A percentile compares a stretch with the other conserved stretches of the same genome.
phyloP scores from a whole-genome alignment of 257 asterid genomes.

The Rehmannia glutinosa region DNA sequence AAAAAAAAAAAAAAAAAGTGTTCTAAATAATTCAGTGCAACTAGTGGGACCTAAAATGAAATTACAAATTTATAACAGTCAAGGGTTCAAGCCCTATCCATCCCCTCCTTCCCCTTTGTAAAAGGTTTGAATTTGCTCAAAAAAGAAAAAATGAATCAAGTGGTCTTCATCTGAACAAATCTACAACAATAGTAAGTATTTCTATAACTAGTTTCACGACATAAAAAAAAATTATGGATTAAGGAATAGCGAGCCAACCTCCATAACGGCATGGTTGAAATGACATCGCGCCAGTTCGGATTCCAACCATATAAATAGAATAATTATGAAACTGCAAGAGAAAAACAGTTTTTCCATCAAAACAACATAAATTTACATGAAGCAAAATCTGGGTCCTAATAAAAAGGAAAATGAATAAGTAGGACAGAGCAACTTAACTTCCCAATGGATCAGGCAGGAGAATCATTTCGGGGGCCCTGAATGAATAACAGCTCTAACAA shows the following conservation, averaged over 20 bases:
- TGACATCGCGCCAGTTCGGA: not conserved
- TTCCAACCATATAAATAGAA: not conserved
- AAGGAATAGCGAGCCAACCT: slow-evolving; percentile 11
- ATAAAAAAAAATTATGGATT: not conserved
- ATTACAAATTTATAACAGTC: no score
- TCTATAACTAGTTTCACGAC: not conserved
- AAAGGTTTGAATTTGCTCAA: no score
- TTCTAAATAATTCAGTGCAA: not conserved
- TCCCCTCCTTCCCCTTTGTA: no score
- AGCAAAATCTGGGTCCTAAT: not conserved
- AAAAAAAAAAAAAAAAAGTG: not conserved
- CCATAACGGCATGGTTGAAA: slow-evolving; percentile 4
- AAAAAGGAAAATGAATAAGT: not conserved
- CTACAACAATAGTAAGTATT: no score
- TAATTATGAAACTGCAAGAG: slow-evolving; percentile 11
- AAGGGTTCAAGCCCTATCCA: no score
- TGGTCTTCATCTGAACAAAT: no score
- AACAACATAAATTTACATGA: slow-evolving; percentile 3
- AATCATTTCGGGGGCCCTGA: slow-evolving; percentile 28
- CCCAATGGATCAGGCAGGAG: slow-evolving; percentile 3
- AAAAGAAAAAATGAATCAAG: no score
- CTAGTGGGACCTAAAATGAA: no score
- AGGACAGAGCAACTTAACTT: slow-evolving; percentile 28
- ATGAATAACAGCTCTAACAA: slow-evolving; percentile 75
- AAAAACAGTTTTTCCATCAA: not conserved